Base-by-base conservation (phyloP, 192 early-diverging fungal species). In the Dissophora ornata region DNA sequence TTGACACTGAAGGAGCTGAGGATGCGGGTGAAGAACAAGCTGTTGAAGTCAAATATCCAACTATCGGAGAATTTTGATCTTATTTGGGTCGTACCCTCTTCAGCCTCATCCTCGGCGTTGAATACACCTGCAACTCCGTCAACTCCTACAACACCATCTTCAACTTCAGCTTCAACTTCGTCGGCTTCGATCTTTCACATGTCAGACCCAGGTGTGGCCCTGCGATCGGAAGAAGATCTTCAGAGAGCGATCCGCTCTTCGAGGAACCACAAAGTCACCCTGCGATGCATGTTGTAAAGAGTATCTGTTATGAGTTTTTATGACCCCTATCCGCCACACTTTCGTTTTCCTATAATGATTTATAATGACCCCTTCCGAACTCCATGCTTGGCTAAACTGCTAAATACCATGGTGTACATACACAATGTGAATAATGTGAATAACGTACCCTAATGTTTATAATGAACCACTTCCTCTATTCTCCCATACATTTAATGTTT, bases 41-140 rank as follows among this genome's bases (percentile, higher is more conserved):
- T 77, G 15, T 18, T 62, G 11, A 77, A 77, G 59, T 77, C 73
- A 1, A 77, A 77, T 28, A 67, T 77, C 32, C 51, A 77, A 22
- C 52, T 77, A 3, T 64, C 73, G 0, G 73, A 62, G 13, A 56
- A 38, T 11, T 77, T 62, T 62, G 65, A 77, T 21, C 41, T 77
- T 16, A 22, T 77, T 16, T 77, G 73, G 73, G 47, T 54, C 21
- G 52, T 45, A 16, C 34, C 61, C 6, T 26, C 47, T 26, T n/a
- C 59, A 4, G 36, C 52, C 4, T 45, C 48, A 4, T 65, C 47
- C 2, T 40, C n/a, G 18, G 18, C 62, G 0, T 46, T 64, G 29
- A 41, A 32, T 16, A 25, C 63, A 1, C 47, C 66, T n/a, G 48
- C 25, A 15, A 32, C 47, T 10, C 24, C 61, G 8, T 45, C 49